A percentile compares a stretch with the other conserved stretches of the same genome.
phyloP scores from a whole-genome alignment of 2,329 filamentous ascomycete genomes.

The Spiromastix sp. region DNA sequence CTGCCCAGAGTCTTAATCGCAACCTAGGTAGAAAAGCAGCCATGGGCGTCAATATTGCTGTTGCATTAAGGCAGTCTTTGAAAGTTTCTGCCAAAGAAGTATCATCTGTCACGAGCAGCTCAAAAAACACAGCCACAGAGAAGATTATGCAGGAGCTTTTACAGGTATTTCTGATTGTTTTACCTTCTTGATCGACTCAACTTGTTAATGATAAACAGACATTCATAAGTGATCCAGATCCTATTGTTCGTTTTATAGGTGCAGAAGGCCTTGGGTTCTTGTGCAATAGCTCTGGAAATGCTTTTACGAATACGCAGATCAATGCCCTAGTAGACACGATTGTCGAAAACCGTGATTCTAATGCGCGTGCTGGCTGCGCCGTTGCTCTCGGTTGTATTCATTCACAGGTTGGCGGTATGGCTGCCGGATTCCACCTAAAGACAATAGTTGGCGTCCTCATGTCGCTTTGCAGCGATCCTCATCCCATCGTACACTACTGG shows the following conservation, averaged over 20 bases:
- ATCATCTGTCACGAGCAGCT: conserved; percentile 57
- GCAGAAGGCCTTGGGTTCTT: conserved; percentile 78
- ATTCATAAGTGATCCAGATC: conserved; percentile 74
- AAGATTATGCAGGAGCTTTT: conserved; percentile 59
- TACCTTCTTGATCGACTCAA: neutral
- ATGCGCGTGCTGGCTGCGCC: conserved; percentile 85
- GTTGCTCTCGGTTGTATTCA: conserved; percentile 90
- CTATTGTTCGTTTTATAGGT: conserved; percentile 74
- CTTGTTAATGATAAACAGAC: conserved; percentile 33
- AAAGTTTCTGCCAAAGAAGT: conserved; percentile 80
- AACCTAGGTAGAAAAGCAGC: conserved; percentile 84
- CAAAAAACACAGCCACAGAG: conserved; percentile 67
- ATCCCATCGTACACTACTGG: conserved; percentile 94
- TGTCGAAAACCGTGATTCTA: conserved; percentile 84
- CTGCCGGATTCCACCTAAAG: conserved; percentile 89
- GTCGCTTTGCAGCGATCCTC: conserved; percentile 90
- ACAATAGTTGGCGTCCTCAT: conserved; percentile 97
- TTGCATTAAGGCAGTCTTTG: conserved; percentile 67
- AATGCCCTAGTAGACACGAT: conserved; percentile 91
- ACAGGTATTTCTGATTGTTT: conserved; percentile 52
- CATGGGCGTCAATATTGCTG: conserved; percentile 80
- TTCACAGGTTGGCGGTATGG: conserved; percentile 93
- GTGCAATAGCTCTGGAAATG: conserved; percentile 73
- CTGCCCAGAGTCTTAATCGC: conserved; percentile 66
- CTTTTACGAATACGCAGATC: conserved; percentile 81